A percentile compares a stretch with the other conserved stretches of the same genome.
These are phyloP conservation scores for Sclerospora graminicola DNA, from an alignment of 352 stramenopile species.

Conservation along the genomic window DNA sequence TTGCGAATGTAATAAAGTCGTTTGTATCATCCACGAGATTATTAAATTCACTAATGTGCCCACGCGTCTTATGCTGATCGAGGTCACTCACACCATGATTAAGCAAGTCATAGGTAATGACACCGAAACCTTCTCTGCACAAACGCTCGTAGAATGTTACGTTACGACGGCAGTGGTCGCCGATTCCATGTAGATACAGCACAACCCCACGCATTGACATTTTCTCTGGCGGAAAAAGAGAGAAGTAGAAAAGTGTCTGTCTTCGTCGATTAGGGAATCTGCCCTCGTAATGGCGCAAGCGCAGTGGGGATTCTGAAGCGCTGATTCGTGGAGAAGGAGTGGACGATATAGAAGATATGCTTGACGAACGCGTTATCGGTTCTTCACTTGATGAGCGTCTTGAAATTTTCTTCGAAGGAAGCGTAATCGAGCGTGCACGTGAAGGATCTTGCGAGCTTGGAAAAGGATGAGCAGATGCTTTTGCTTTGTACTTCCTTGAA, in stretches of 20 bases:
- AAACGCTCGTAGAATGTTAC: constrained; percentile 33
- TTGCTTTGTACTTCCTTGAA: constrained; percentile 4
- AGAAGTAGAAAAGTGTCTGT: constrained; percentile 32
- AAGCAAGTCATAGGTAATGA: too few species aligned
- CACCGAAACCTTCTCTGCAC: constrained; percentile 30
- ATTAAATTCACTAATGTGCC: constrained; percentile 26
- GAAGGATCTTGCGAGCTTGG: constrained; percentile 4
- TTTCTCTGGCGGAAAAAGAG: constrained; percentile 24
- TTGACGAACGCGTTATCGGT: constrained; percentile 10
- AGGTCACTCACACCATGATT: too few species aligned
- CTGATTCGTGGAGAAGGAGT: constrained; percentile 3
- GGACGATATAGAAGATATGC: constrained; percentile 11
- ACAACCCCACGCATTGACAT: constrained; percentile 28
- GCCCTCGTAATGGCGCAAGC: constrained; percentile 28
- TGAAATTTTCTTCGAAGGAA: constrained; percentile 4
- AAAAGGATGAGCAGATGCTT: constrained; percentile 1
- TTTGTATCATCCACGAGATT: constrained; percentile 47
- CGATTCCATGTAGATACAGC: too few species aligned
- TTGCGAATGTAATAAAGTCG: too few species aligned
- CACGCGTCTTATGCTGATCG: too few species aligned
- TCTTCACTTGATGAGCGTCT: constrained; percentile 2
- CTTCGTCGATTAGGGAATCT: constrained; percentile 28
- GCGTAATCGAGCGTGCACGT: constrained; percentile 6
- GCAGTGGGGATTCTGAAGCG: constrained; percentile 8
- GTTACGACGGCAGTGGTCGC: too few species aligned